These are phyloP conservation scores for Neurospora africana DNA, from an alignment of 495 filamentous ascomycete genomes.

Conservation along the genomic window DNA sequence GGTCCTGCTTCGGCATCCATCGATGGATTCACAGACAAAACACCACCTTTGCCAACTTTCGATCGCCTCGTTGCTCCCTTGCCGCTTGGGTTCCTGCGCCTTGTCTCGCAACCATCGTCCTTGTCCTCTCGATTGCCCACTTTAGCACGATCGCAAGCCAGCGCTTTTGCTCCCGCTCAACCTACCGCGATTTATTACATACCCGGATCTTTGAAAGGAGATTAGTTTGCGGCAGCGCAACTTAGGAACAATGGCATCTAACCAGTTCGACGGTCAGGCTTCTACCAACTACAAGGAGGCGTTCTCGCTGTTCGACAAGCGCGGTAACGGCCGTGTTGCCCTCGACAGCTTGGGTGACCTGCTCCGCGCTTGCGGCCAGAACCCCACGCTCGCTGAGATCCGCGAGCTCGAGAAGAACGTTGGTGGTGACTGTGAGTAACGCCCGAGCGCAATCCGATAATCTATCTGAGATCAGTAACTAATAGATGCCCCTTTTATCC, in stretches of 20 bases:
- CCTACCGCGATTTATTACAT: not conserved
- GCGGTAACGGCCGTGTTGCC: conserved; percentile 80
- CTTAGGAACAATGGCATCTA: conserved; percentile 34
- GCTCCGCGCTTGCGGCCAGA: conserved; percentile 92
- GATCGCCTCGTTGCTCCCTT: not conserved
- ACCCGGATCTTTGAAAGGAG: not conserved
- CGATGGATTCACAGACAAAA: not conserved
- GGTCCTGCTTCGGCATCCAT: not conserved
- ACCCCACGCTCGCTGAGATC: conserved; percentile 90
- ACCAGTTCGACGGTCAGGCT: conserved; percentile 54
- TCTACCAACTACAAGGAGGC: conserved; percentile 99
- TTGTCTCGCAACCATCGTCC: not conserved
- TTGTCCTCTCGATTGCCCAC: not conserved
- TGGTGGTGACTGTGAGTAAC: conserved; percentile 76
- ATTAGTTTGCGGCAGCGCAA: not conserved
- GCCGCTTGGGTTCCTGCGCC: not conserved
- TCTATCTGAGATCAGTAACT: not conserved
- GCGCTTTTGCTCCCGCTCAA: not conserved
- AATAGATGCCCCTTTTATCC: not conserved
- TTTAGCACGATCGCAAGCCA: not conserved
- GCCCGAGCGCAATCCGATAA: not conserved
- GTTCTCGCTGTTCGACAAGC: conserved; percentile 98
- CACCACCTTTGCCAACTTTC: not conserved
- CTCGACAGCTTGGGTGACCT: conserved; percentile 84
- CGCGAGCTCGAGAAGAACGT: conserved; percentile 76